Base-by-base conservation (phyloP, 1,284 basidiomycete species). In the Ustilago hordei region DNA sequence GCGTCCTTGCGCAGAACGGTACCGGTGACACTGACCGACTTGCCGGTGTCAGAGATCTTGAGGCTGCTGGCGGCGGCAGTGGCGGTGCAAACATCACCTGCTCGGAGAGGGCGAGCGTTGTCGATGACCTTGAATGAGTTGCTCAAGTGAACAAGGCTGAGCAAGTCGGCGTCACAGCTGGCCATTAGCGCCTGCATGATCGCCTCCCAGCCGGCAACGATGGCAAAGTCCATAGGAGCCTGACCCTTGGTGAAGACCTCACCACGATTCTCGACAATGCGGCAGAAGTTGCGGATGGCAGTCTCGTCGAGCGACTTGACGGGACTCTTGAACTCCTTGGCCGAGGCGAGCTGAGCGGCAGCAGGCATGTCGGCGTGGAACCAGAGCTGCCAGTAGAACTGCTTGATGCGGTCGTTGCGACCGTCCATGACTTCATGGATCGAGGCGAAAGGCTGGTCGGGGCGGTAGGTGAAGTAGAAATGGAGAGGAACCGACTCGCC, bases 221-320 rank as follows among this genome's bases (percentile, higher is more conserved):
- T 99, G 63, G 95, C 95, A 85, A 97, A 98, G 88, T 99, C 97
- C 94, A 99, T 97, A 0, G 96, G 96, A 57, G 82, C 82, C 66
- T 78, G 74, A 17, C 79, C 82, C 60, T 93, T 91, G 32, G 90
- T 89, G 90, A 96, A 99, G 8, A 90, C 90, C 86, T 95, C 95
- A 55, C 91, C 92, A 83, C 95, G 92, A 87, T 98, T 98, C 50
- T 95, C 95, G 65, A 98, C 91, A 56, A 99, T 92, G 52, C 91
- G 91, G 84, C 95, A 98, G 90, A 99, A 99, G 34, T 90, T 89
- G 87, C 96, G 93, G 36, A 99, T 90, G 60, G 91, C 91, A 39
- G 87, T 83, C 23, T 92, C 91, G 60, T 92, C 90, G 59, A 84
- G 76, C 62, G 75, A 69, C 75, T 81, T 79, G 61, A 71, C 58